Evolutionary conservation across 1,284 basidiomycete species (phyloP), one percentile per base, ranked within the genome.

Genomic region (Ustilago nuda): DNA sequence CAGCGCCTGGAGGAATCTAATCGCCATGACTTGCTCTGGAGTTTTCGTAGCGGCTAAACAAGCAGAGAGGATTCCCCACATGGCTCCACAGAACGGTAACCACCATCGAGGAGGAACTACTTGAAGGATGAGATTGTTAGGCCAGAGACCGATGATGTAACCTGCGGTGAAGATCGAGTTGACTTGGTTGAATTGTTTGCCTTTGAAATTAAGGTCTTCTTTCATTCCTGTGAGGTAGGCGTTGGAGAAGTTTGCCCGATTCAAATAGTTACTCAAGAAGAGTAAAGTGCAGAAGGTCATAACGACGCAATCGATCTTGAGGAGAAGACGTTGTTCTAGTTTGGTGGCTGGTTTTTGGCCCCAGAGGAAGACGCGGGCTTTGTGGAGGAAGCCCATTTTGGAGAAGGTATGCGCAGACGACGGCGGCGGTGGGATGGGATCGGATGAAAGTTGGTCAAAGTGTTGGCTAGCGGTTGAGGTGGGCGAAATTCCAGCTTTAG

Each of bases 151-250:
- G 32, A 86, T 45, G 6, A 73, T 76, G 66, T 85, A 86, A 7
- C 86, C 85, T 6, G 83, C 78, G 13, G 82, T 83, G 69, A 85
- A 86, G 70, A 82, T 81, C 17, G 83, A 85, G 90, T 91, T 84
- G 71, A 85, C 84, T 75, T 84, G 84, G 78, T 93, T 93, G 82
- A 90, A 90, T 68, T 93, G 88, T 48, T 89, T 91, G 36, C 92
- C 92, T 56, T 88, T 86, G 89, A 93, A 91, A 66, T 88, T 80
- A 37, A 93, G 88, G 52, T 92, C 92, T 85, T 93, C 91, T 76
- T 89, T 91, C 92, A 94, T 93, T 4, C 92, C 93, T 4, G 91
- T 92, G 17, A 94, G 92, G 84, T 92, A 92, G 55, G 69, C 70
- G 56, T 76, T 76, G 56, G 45, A 36, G 51, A 80, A 80, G 66